Conservation (phyloP, 805 yeast species). For the Kuraishia capsulata region DNA sequence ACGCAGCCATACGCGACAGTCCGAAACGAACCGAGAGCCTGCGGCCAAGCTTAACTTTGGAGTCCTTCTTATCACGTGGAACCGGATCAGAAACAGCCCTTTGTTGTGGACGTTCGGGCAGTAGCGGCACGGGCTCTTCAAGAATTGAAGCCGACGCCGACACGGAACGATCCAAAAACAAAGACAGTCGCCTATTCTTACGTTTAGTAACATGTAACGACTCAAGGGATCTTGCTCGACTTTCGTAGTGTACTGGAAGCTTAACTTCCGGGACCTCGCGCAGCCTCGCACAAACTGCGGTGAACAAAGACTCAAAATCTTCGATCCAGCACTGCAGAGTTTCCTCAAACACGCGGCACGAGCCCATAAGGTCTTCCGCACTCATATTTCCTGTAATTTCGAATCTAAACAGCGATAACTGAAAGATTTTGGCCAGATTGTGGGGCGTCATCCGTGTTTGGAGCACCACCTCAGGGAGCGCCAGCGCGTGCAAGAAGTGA, state of each 20-base stretch:
- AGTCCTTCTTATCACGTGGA: too few relatives aligned
- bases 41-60: not conserved
- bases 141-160: too few relatives aligned
- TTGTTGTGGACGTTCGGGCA: too few relatives aligned
- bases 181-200: too few relatives aligned
- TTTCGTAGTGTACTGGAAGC: too few relatives aligned
- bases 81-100: too few relatives aligned
- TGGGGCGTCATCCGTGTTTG: slow-evolving; percentile 26
- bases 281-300: not conserved
- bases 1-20: slow-evolving; percentile 11
- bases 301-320: not conserved
- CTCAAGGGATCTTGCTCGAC: too few relatives aligned
- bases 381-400: slow-evolving; percentile 1
- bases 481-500: slow-evolving; percentile 15
- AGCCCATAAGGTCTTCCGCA: slow-evolving; percentile 1
- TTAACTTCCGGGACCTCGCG: too few relatives aligned
- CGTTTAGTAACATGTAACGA: too few relatives aligned
- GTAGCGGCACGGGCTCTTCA: too few relatives aligned
- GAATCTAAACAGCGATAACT: slow-evolving; percentile 22
- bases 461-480: slow-evolving; percentile 12
- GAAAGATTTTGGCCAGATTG: slow-evolving; percentile 28
- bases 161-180: too few relatives aligned
- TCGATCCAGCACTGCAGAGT: slow-evolving; percentile 2
- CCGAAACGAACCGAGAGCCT: slow-evolving; percentile 15
- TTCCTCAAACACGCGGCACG: not conserved